Conservation (phyloP, 78 protist genomes). For the Dictyostelium intermedium region DNA sequence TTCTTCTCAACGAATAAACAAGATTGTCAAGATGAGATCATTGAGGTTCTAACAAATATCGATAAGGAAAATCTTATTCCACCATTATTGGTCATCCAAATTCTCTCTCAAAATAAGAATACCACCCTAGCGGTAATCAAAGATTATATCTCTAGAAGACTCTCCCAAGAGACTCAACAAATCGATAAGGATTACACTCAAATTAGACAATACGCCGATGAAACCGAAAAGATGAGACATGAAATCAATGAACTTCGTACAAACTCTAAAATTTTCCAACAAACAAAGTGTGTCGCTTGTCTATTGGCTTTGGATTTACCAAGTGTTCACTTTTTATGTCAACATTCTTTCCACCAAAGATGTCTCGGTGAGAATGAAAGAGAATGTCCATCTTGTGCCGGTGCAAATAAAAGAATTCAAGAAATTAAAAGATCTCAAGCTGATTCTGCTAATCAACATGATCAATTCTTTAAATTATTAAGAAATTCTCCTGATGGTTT, state of each 20-base stretch:
- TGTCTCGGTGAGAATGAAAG: slow-evolving; percentile 89
- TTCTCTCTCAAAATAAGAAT: slow-evolving; percentile 75
- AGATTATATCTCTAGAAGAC: slow-evolving; percentile 82
- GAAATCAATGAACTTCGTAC: slow-evolving; percentile 82
- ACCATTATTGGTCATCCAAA: slow-evolving; percentile 93
- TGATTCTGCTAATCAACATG: slow-evolving; percentile 87
- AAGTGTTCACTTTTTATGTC: slow-evolving; percentile 94
- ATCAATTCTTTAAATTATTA: slow-evolving; percentile 88
- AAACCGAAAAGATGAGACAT: slow-evolving; percentile 85
- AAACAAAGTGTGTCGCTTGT: slow-evolving; percentile 86
- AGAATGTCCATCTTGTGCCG: slow-evolving; percentile 87
- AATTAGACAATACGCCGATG: slow-evolving; percentile 76
- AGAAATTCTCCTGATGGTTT: slow-evolving; percentile 92
- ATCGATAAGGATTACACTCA: slow-evolving; percentile 75
- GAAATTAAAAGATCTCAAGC: slow-evolving; percentile 82
- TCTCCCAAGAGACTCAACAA: slow-evolving; percentile 71
- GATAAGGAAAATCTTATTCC: slow-evolving; percentile 90
- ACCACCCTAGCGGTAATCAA: slow-evolving; percentile 79
- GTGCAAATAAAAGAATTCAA: slow-evolving; percentile 79
- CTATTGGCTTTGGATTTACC: slow-evolving; percentile 91
- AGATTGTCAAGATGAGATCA: slow-evolving; percentile 78
- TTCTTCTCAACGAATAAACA: slow-evolving; percentile 85
- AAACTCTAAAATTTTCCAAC: slow-evolving; percentile 88
- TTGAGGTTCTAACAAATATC: slow-evolving; percentile 69
- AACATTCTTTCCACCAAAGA: slow-evolving; percentile 92